Base-by-base conservation (phyloP, 495 filamentous ascomycete genomes). In the Penicillium longicatenatum region DNA sequence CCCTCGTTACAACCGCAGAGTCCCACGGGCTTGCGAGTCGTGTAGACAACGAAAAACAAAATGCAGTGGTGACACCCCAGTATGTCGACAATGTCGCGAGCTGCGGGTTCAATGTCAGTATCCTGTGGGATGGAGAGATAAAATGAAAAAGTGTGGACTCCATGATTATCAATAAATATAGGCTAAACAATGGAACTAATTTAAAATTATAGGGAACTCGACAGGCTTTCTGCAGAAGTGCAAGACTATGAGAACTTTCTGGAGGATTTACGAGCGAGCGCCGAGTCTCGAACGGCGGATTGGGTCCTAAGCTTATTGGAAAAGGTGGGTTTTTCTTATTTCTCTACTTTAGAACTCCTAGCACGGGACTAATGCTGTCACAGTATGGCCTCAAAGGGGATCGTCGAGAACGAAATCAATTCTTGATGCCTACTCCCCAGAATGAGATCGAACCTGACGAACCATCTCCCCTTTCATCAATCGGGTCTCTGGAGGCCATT, bases 31-130 rank as follows among this genome's bases (percentile, higher is more conserved):
- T 17, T 91, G 88, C 64, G 87, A 87, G 78, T 86, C 87, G 6
- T 91, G 88, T 72, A 72, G 88, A 49, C 80, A 86, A 59, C 78
- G 88, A 37, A 87, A 87, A 62, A 82, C 83, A 46, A 87, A 86
- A 68, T 86, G 84, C 68, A 83, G 79, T 57, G 84, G 84, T 26
- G 80, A 78, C 43, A 77, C 74, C 16, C 85, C 85, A 6, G 59
- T 75, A 16, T 87, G 85, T 67, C 74, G 77, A 48, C 82, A 86
- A 64, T 87, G 85, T 61, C 69, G 73, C 48, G 80, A 83, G 56
- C 73, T 83, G 45, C 69, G 74, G 45, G 66, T 79, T n/a, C 31
- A 29, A 10, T 87, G 84, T 57, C 60, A 68, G 7, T 87, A 87
- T 70, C 77, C 75, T 0, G 78, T 85, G 41, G 83, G 81, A 37